Evolutionary conservation across 2,329 filamentous ascomycete species (phyloP).

Genomic region (Penicillium sp.): DNA sequence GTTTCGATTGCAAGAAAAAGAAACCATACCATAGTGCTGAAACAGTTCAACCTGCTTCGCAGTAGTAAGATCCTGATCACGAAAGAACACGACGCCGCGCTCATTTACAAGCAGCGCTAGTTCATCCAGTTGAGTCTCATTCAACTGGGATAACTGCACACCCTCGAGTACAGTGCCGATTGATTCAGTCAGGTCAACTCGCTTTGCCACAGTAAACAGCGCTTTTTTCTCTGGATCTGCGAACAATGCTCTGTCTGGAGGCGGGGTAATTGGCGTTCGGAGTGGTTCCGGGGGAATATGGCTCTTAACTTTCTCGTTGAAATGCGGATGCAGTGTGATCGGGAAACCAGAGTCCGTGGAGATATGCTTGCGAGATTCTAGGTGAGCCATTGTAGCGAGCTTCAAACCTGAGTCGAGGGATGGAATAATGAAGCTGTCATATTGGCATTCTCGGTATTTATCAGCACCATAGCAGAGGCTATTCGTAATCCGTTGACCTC

Average conservation of each 20-base stretch:
- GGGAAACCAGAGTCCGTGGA: slow-evolving; percentile 53
- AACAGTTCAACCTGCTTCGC: slow-evolving; percentile 43
- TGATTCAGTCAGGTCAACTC: slow-evolving; percentile 39
- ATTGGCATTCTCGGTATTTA: too few species aligned
- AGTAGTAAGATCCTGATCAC: slow-evolving; percentile 46
- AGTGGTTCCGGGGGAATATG: slow-evolving; percentile 44
- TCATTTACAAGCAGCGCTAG: slow-evolving; percentile 51
- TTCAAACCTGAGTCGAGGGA: background rate
- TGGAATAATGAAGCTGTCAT: background rate
- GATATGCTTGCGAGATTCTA: slow-evolving; percentile 51
- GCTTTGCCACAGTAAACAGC: slow-evolving; percentile 33
- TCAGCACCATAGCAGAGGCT: too few species aligned
- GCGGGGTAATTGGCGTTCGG: slow-evolving; percentile 29
- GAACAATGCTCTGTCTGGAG: slow-evolving; percentile 32
- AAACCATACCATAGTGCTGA: slow-evolving; percentile 46
- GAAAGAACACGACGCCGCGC: slow-evolving; percentile 51
- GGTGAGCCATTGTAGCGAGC: slow-evolving; percentile 33
- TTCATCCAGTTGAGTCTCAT: slow-evolving; percentile 51
- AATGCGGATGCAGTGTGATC: slow-evolving; percentile 49
- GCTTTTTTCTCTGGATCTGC: slow-evolving; percentile 46
- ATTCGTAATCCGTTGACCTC: background rate
- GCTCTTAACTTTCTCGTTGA: slow-evolving; percentile 49
- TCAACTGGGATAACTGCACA: slow-evolving; percentile 50
- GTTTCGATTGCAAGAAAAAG: too few species aligned
- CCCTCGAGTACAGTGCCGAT: slow-evolving; percentile 40